These are phyloP conservation scores for Rubia peregrina DNA, from an alignment of 305 asterid species.

Conservation along the genomic window DNA sequence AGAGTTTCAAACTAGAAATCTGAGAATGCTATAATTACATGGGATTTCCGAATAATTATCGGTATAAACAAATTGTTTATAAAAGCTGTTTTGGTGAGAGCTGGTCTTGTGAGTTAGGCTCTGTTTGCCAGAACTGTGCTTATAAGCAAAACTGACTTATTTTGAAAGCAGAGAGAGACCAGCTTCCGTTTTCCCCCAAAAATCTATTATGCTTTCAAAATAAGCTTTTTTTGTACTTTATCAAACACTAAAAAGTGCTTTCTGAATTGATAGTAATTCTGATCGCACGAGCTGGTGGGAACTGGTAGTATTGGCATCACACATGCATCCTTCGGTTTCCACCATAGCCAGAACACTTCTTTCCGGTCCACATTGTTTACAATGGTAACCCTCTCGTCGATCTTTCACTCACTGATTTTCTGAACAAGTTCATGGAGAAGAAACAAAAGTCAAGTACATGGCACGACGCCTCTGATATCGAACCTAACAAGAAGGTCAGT, in stretches of 20 bases:
- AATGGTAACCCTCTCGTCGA: conserved; percentile 85
- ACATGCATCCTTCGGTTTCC: conserved; percentile 90
- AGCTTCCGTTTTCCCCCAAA: too few species aligned
- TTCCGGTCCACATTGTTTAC: conserved; percentile 75
- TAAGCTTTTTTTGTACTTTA: neutral
- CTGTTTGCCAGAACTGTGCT: too few species aligned
- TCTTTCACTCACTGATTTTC: conserved; percentile 71
- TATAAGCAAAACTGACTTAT: too few species aligned
- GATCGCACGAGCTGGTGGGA: conserved; percentile 94
- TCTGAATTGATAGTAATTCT: conserved; percentile 59
- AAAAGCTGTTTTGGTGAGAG: too few species aligned
- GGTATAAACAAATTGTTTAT: too few species aligned
- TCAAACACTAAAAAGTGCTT: neutral
- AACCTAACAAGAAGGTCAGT: conserved; percentile 84
- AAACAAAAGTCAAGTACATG: conserved; percentile 73
- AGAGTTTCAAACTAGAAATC: too few species aligned
- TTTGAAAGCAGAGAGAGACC: too few species aligned
- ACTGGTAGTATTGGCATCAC: conserved; percentile 65
- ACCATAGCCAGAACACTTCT: conserved; percentile 92
- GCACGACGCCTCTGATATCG: conserved; percentile 89
- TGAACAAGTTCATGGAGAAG: conserved; percentile 97
- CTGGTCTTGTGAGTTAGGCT: too few species aligned
- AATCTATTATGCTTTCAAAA: too few species aligned
- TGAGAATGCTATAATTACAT: too few species aligned
- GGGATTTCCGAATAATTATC: too few species aligned